Evolutionary conservation across 345 rosid genomes (phyloP).

Genomic region (Arabis hirsuta): DNA sequence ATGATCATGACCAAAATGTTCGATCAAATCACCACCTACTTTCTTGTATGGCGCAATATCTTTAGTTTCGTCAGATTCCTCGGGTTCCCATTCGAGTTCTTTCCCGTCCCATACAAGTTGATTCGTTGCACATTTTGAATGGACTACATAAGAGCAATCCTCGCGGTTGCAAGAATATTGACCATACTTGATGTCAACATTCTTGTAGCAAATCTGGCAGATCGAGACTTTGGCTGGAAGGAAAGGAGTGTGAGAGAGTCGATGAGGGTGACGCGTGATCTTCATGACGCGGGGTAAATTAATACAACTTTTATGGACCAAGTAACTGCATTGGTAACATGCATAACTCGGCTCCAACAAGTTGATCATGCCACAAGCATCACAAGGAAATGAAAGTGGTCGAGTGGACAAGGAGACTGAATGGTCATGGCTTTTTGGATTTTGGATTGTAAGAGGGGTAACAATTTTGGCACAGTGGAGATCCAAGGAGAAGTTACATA

Average conservation of each 20-base stretch:
- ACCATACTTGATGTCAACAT: too few species aligned
- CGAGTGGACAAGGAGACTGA: not conserved
- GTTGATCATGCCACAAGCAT: not conserved
- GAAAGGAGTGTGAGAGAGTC: not conserved
- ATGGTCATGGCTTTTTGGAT: conserved; percentile 22
- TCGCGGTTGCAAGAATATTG: too few species aligned
- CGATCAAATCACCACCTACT: not conserved
- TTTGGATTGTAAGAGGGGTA: conserved; percentile 1
- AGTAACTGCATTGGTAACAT: conserved; percentile 1
- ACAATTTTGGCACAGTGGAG: not conserved
- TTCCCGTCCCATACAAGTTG: too few species aligned
- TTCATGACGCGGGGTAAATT: conserved; percentile 5
- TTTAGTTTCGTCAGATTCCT: not conserved
- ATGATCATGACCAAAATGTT: too few species aligned
- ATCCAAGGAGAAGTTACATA: conserved; percentile 16
- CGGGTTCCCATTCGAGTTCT: not conserved
- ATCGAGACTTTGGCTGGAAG: not conserved
- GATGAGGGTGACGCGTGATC: conserved; percentile 9
- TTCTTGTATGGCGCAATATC: not conserved
- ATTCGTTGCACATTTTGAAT: too few species aligned
- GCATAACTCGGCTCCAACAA: not conserved
- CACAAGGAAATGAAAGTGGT: too few species aligned
- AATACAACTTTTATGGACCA: conserved; percentile 5
- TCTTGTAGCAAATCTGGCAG: conserved; percentile 1
- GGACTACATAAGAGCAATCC: too few species aligned